phyloP scores from a whole-genome alignment of 768 basidiomycete species.

The Brasilioporus rufonigricans region DNA sequence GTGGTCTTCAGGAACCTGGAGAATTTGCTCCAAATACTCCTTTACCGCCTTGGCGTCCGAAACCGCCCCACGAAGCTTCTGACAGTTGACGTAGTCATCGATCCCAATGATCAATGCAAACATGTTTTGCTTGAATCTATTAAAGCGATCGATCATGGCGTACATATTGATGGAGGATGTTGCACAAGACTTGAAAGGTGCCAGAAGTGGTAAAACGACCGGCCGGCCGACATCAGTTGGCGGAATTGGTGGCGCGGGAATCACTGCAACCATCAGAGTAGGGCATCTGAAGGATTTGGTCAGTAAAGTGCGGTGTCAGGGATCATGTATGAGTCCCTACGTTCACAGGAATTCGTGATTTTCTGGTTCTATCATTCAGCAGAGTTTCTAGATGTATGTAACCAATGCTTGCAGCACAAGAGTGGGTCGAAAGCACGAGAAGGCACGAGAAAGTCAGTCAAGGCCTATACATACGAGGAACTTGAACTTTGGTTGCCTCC shows the following conservation, averaged over 20 bases:
- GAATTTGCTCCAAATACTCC: slow-evolving; percentile 28
- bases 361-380: too few relatives aligned
- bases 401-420: too few relatives aligned
- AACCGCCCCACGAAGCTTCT: slow-evolving; percentile 35
- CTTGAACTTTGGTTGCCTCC: too few relatives aligned
- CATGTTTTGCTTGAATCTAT: not conserved
- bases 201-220: not conserved
- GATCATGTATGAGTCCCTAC: too few relatives aligned
- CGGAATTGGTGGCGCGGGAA: not conserved
- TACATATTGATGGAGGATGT: not conserved
- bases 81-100: slow-evolving; percentile 33
- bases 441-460: too few relatives aligned
- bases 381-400: too few relatives aligned
- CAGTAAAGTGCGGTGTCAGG: not conserved
- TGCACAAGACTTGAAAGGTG: not conserved
- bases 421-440: too few relatives aligned
- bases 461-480: too few relatives aligned
- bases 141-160: not conserved
- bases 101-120: slow-evolving; percentile 47
- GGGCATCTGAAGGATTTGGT: not conserved
- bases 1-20: slow-evolving; percentile 32
- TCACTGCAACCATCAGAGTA: too few relatives aligned
- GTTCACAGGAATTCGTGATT: not conserved
- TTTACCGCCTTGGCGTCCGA: slow-evolving; percentile 40
- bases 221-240: too few relatives aligned